Conservation (phyloP, 352 stramenopile species). For the Globisporangium ultimum region DNA sequence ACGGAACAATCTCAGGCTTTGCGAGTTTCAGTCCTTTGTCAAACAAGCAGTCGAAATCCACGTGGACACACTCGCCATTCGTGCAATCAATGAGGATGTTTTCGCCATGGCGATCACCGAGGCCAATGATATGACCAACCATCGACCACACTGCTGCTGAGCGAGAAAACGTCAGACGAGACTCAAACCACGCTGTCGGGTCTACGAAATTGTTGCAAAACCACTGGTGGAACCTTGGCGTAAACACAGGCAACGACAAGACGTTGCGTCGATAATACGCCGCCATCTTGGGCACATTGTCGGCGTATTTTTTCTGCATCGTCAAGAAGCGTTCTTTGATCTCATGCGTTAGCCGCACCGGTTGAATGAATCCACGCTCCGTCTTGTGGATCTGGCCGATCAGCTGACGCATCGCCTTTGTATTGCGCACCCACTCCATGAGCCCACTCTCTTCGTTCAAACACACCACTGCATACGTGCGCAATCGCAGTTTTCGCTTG, state of each 20-base stretch:
- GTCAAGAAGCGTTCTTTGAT: conserved; percentile 86
- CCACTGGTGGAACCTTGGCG: conserved; percentile 98
- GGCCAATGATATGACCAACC: conserved; percentile 94
- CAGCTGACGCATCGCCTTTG: conserved; percentile 90
- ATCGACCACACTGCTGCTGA: conserved; percentile 96
- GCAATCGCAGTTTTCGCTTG: conserved; percentile 91
- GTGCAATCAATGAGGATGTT: conserved; percentile 99
- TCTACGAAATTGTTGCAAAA: conserved; percentile 98
- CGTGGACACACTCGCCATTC: conserved; percentile 98
- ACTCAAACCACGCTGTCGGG: conserved; percentile 97
- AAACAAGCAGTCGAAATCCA: conserved; percentile 99
- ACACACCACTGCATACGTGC: conserved; percentile 99
- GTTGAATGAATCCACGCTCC: conserved; percentile 79
- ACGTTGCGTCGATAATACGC: conserved; percentile 68
- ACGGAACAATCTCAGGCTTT: conserved; percentile 98
- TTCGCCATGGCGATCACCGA: conserved; percentile 96
- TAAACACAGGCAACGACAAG: conserved; percentile 74
- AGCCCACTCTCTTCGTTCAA: conserved; percentile 99
- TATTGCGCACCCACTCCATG: conserved; percentile 99
- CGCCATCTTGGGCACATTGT: conserved; percentile 78
- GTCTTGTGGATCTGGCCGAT: conserved; percentile 88
- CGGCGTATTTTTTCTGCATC: conserved; percentile 86
- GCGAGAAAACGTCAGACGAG: conserved; percentile 80
- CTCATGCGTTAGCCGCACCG: conserved; percentile 68
- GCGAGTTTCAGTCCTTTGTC: conserved; percentile 98